A percentile compares a stretch with the other conserved stretches of the same genome.
phyloP scores from a whole-genome alignment of 768 basidiomycete species.

The Thelephora ganbajun region DNA sequence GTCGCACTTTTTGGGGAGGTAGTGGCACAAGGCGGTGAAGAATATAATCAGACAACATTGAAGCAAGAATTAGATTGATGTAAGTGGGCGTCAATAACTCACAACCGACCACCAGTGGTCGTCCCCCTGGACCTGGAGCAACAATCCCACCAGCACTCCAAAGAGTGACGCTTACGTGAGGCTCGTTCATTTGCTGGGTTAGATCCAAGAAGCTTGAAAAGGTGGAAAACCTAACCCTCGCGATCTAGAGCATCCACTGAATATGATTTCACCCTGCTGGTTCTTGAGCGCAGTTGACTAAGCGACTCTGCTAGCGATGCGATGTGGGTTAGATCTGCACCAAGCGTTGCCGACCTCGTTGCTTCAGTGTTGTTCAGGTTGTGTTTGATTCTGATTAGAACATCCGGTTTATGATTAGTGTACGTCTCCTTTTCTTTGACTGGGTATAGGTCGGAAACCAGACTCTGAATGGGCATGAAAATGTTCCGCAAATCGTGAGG shows the following conservation, averaged over 20 bases:
- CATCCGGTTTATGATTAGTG: constrained; percentile 26
- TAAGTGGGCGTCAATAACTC: constrained; percentile 21
- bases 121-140: constrained; percentile 38
- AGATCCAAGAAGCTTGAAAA: constrained; percentile 7
- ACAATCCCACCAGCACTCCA: constrained; percentile 74
- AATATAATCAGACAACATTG: not conserved
- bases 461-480: constrained; percentile 15
- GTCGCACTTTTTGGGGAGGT: constrained; percentile 47
- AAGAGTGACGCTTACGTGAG: constrained; percentile 59
- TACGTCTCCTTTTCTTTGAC: not conserved
- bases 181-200: constrained; percentile 1
- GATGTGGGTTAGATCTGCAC: constrained; percentile 49
- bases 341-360: constrained; percentile 27
- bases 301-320: constrained; percentile 57
- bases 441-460: constrained; percentile 1
- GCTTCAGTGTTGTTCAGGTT: constrained; percentile 38
- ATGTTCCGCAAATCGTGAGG: constrained; percentile 24
- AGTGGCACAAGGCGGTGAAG: constrained; percentile 1
- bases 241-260: constrained; percentile 66
- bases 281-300: constrained; percentile 46
- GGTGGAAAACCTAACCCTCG: constrained; percentile 44
- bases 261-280: constrained; percentile 26
- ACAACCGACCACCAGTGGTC: constrained; percentile 50
- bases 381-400: constrained; percentile 55
- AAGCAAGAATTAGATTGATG: constrained; percentile 10